A percentile compares a stretch with the other conserved stretches of the same genome.
Conservation (phyloP, 2,329 filamentous ascomycete species). For the Aspergillus brunneoviolaceus region DNA sequence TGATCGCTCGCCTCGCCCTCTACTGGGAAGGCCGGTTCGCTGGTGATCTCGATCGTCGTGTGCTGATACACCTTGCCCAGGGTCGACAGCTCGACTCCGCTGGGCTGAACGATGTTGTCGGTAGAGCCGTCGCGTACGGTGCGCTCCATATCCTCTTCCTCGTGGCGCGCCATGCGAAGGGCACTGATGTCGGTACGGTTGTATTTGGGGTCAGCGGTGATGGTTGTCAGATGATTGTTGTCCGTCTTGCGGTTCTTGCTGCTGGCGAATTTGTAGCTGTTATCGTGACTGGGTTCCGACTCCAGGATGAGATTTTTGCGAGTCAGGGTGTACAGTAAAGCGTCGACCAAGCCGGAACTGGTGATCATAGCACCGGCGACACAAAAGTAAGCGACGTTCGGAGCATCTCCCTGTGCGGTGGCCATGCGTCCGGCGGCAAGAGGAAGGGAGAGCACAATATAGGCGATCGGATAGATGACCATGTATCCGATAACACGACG, state of each 20-base stretch:
- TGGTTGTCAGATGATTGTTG: conserved; percentile 34
- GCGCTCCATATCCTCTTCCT: conserved; percentile 25
- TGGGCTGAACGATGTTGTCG: conserved; percentile 43
- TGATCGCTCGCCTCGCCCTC: conserved; percentile 24
- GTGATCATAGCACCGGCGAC: conserved; percentile 57
- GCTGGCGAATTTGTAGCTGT: conserved; percentile 33
- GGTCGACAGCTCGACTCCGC: conserved; percentile 30
- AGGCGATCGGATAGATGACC: conserved; percentile 52
- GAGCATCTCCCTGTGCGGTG: conserved; percentile 34
- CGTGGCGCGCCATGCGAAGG: conserved; percentile 18
- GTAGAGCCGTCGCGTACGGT: conserved; percentile 46
- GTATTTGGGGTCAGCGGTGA: conserved; percentile 28
- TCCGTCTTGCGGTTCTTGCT: conserved; percentile 28
- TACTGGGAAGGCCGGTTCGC: conserved; percentile 34
- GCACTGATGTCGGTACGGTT: conserved; percentile 22
- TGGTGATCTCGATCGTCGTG: conserved; percentile 46
- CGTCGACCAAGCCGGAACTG: conserved; percentile 60
- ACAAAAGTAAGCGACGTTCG: conserved; percentile 48
- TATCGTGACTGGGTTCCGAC: conserved; percentile 45
- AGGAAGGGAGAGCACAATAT: conserved; percentile 64
- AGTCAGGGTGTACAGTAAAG: conserved; percentile 58
- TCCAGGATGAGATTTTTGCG: conserved; percentile 56
- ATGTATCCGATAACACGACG: conserved; percentile 48
- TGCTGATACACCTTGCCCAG: conserved; percentile 46
- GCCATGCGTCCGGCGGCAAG: conserved; percentile 53